Percentiles rank a stretch among this genome's conserved stretches.
Evolutionary conservation across 108 stramenopile genomes (phyloP).

Genomic region (Pseudonitzschia pungens): DNA sequence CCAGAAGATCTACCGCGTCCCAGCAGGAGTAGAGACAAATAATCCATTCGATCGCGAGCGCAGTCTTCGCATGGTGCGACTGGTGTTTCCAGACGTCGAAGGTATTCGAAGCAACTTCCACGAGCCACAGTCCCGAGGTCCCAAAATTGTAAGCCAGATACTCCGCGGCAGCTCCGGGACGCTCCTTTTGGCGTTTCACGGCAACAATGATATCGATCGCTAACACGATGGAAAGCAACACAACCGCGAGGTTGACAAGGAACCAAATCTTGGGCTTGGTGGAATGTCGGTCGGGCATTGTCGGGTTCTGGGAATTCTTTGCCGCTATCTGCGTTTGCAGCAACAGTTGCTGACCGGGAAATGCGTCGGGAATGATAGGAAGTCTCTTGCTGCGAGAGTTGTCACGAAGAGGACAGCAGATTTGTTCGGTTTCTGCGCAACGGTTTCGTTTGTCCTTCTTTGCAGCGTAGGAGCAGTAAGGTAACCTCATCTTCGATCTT

Average conservation of each 20-base stretch:
- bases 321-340: no score
- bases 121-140: conserved; percentile 1
- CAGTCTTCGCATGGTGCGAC: neutral
- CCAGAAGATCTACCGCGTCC: neutral
- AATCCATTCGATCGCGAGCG: neutral
- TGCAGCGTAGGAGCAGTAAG: no score
- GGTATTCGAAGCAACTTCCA: conserved; percentile 16
- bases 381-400: no score
- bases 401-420: no score
- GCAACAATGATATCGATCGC: neutral
- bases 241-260: neutral
- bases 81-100: neutral
- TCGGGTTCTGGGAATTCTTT: neutral
- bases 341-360: no score
- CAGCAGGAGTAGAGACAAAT: neutral
- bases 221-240: neutral
- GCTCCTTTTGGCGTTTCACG: neutral
- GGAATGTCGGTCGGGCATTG: neutral
- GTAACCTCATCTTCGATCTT: no score
- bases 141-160: conserved; percentile 18
- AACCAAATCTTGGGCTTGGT: neutral
- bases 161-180: neutral
- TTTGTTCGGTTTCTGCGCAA: no score
- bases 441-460: no score
- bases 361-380: no score